These are phyloP conservation scores for Pythium insidiosum DNA, from an alignment of 352 stramenopile genomes.

Conservation along the genomic window DNA sequence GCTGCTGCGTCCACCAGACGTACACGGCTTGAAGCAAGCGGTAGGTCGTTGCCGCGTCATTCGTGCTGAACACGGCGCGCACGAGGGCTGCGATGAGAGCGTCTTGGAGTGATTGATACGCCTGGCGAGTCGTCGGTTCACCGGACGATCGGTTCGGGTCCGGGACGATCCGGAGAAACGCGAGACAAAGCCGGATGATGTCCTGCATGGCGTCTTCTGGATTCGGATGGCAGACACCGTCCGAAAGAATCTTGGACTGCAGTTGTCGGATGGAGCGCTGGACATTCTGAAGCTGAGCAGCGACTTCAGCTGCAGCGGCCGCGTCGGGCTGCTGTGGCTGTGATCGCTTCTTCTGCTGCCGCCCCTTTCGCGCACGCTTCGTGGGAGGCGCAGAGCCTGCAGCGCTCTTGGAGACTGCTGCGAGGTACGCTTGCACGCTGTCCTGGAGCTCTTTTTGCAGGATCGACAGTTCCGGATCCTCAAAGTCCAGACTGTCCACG, in stretches of 20 bases:
- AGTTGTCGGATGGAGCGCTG: conserved; percentile 26
- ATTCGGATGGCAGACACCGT: too few species aligned
- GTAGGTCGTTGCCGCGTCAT: too few species aligned
- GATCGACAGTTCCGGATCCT: too few species aligned
- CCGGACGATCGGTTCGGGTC: conserved; percentile 18
- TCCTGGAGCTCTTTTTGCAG: conserved; percentile 26
- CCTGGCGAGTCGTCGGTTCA: too few species aligned
- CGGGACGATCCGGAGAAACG: conserved; percentile 28
- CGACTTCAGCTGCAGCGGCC: neutral
- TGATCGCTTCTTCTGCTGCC: conserved; percentile 46
- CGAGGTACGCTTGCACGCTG: conserved; percentile 22
- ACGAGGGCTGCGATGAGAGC: too few species aligned
- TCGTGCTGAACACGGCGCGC: too few species aligned
- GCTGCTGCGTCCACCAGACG: too few species aligned
- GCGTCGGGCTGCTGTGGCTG: conserved; percentile 4
- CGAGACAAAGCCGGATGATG: conserved; percentile 32
- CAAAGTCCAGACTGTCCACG: too few species aligned
- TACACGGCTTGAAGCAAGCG: too few species aligned
- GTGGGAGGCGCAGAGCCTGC: conserved; percentile 15
- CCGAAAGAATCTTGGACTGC: conserved; percentile 29
- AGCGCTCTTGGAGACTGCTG: conserved; percentile 12
- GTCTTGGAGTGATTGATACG: too few species aligned
- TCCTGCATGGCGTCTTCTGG: conserved; percentile 32
- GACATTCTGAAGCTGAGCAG: conserved; percentile 24
- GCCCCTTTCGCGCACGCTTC: conserved; percentile 28